A percentile compares a stretch with the other conserved stretches of the same genome.
Evolutionary conservation across 2,329 filamentous ascomycete species (phyloP).

Genomic region (Geosmithia morbida): DNA sequence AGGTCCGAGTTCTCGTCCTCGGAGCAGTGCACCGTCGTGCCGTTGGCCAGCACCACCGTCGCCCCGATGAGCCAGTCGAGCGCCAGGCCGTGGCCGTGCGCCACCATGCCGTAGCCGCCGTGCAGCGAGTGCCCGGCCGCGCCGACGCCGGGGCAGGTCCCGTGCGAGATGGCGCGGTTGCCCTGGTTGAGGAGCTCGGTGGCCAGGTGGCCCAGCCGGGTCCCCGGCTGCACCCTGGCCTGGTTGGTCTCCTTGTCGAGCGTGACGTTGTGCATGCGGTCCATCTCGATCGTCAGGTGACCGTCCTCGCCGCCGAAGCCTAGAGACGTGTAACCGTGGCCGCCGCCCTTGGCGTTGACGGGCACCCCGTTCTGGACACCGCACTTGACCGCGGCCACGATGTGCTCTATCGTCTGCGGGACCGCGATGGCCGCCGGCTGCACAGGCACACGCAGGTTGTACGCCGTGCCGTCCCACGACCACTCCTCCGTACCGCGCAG

Average conservation of each 20-base stretch:
- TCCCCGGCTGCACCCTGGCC: constrained; percentile 34
- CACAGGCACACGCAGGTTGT: constrained; percentile 17
- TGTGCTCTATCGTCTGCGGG: constrained; percentile 23
- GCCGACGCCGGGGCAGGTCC: constrained; percentile 48
- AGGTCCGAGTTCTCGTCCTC: constrained; percentile 24
- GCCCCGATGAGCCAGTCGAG: constrained; percentile 24
- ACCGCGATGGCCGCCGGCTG: constrained; percentile 27
- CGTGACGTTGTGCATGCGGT: constrained; percentile 30
- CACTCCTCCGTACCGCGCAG: constrained; percentile 11
- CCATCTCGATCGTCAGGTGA: constrained; percentile 41
- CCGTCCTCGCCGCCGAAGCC: constrained; percentile 23
- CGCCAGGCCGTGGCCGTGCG: constrained; percentile 34
- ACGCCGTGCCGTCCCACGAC: constrained; percentile 15
- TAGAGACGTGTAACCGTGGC: constrained; percentile 35
- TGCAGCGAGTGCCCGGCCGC: constrained; percentile 43
- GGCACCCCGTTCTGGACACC: constrained; percentile 26
- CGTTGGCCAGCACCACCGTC: constrained; percentile 23
- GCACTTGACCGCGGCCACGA: constrained; percentile 14
- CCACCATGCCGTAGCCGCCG: constrained; percentile 43
- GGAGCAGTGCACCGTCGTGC: constrained; percentile 21
- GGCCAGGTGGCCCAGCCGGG: constrained; percentile 40
- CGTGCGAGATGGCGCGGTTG: constrained; percentile 42
- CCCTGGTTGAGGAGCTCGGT: constrained; percentile 27
- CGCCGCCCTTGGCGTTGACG: constrained; percentile 38
- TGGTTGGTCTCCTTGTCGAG: constrained; percentile 29